Evolutionary conservation across 176 grass and related monocot species (phyloP).

Genomic region (Paspalum vaginatum): DNA sequence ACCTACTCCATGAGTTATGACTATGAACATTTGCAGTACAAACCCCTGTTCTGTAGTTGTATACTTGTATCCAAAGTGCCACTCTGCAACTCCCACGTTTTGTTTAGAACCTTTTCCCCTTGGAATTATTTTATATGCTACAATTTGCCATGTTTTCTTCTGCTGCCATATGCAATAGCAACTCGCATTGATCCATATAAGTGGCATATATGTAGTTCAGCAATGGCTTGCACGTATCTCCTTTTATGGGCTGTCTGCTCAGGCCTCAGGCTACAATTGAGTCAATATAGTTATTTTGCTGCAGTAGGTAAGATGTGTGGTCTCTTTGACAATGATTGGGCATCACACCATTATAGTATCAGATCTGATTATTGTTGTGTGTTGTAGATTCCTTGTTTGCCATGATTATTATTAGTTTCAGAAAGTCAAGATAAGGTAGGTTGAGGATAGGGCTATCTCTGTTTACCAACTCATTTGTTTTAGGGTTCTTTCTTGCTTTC

Average conservation of each 20-base stretch:
- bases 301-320: background rate
- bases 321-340: constrained; percentile 9
- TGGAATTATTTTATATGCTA: background rate
- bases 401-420: background rate
- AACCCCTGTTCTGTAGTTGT: background rate
- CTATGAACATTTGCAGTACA: background rate
- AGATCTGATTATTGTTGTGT: background rate
- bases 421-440: constrained; percentile 12
- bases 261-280: background rate
- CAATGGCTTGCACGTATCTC: background rate
- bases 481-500: constrained; percentile 2
- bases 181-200: background rate
- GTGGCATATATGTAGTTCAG: background rate
- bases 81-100: background rate
- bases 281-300: constrained; percentile 27
- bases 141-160: background rate
- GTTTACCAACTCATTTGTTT: constrained; percentile 30
- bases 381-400: background rate
- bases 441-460: background rate
- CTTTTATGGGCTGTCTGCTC: background rate
- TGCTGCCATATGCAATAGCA: background rate
- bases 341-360: constrained; percentile 17
- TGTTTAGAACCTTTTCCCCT: background rate
- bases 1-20: background rate
- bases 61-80: background rate